A percentile compares a stretch with the other conserved stretches of the same genome.
These are phyloP conservation scores for Infundibulicybe gibba DNA, from an alignment of 768 basidiomycete genomes.

Conservation along the genomic window DNA sequence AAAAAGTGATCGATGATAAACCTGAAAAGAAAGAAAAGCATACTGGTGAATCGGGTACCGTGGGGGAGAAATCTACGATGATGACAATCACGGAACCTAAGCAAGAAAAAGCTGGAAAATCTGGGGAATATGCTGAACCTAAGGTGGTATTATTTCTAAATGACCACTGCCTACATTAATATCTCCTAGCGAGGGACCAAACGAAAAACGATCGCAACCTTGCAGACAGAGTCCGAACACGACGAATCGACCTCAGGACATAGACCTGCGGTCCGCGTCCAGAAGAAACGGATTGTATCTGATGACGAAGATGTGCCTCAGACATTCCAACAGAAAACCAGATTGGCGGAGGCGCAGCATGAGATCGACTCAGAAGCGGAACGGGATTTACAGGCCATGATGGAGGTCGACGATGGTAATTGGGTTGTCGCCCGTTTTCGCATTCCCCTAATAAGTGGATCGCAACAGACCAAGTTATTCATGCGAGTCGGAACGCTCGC, in stretches of 20 bases:
- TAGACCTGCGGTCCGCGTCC: constrained; percentile 26
- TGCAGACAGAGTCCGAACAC: constrained; percentile 25
- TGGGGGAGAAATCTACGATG: constrained; percentile 16
- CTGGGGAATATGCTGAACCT: constrained; percentile 31
- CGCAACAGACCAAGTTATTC: constrained; percentile 26
- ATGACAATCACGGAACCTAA: constrained; percentile 7
- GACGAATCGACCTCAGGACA: constrained; percentile 3
- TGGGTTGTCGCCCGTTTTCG: constrained; percentile 3
- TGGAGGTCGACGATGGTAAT: constrained; percentile 78
- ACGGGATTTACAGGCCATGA: constrained; percentile 53
- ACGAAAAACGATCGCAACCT: constrained; percentile 37
- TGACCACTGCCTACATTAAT: not conserved
- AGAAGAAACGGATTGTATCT: constrained; percentile 49
- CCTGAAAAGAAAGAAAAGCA: constrained; percentile 11
- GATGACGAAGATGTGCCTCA: constrained; percentile 52
- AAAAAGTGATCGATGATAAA: constrained; percentile 7
- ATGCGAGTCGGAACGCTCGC: constrained; percentile 14
- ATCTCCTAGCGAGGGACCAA: constrained; percentile 30
- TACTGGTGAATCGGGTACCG: constrained; percentile 14
- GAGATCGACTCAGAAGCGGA: constrained; percentile 37
- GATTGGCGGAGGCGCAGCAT: constrained; percentile 21
- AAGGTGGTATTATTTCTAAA: constrained; percentile 8
- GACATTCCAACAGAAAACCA: constrained; percentile 28
- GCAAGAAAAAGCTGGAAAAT: constrained; percentile 33
- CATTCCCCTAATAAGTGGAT: not conserved